A percentile compares a stretch with the other conserved stretches of the same genome.
Evolutionary conservation across 805 yeast species (phyloP).

Genomic region (Scheffersomyces amazonensis): DNA sequence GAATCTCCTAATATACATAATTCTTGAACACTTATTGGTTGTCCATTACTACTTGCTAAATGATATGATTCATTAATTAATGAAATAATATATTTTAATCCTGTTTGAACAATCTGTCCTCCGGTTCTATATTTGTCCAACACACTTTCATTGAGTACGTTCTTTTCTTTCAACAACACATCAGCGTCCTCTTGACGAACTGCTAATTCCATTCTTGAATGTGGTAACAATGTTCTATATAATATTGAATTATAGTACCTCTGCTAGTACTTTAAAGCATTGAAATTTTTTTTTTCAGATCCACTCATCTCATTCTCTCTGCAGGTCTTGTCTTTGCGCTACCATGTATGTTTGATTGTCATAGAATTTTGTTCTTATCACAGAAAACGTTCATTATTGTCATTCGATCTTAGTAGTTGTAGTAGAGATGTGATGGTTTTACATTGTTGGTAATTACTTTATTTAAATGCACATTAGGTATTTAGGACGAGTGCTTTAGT

Average conservation of each 20-base stretch:
- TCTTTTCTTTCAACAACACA: constrained; percentile 67
- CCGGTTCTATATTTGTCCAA: constrained; percentile 84
- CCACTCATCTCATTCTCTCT: background rate
- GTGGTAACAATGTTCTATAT: too few relatives aligned
- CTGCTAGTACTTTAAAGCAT: too few relatives aligned
- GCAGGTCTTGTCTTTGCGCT: too few relatives aligned
- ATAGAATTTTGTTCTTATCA: too few relatives aligned
- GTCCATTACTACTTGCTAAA: constrained; percentile 37
- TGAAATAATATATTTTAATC: constrained; percentile 60
- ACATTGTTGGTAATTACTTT: too few relatives aligned
- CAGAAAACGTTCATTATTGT: background rate
- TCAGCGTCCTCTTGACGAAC: constrained; percentile 74
- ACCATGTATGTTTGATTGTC: too few relatives aligned
- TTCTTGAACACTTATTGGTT: constrained; percentile 57
- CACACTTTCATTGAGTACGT: constrained; percentile 57
- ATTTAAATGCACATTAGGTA: too few relatives aligned
- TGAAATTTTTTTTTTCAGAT: background rate
- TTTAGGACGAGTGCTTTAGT: too few relatives aligned
- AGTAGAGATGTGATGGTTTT: background rate
- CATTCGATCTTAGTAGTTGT: background rate
- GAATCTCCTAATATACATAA: constrained; percentile 83
- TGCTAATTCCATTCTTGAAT: constrained; percentile 60
- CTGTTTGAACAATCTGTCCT: constrained; percentile 85
- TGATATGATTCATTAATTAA: constrained; percentile 77
- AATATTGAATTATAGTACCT: too few relatives aligned